These are phyloP conservation scores for Daldinia loculata DNA, from an alignment of 495 filamentous ascomycete species.

Conservation along the genomic window DNA sequence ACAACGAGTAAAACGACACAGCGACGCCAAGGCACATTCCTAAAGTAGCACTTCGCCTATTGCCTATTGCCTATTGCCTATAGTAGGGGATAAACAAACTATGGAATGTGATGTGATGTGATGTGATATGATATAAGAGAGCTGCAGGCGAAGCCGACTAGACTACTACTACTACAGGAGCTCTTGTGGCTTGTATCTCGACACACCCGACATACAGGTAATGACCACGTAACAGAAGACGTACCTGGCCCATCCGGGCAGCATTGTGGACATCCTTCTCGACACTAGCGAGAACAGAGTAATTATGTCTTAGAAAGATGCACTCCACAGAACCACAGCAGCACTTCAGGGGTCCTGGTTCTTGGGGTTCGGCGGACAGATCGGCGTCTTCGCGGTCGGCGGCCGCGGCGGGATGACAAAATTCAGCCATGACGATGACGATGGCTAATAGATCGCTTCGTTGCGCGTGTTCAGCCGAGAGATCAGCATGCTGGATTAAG, in stretches of 20 bases:
- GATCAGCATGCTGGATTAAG: conserved; percentile 43
- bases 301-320: conserved; percentile 79
- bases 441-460: conserved; percentile 30
- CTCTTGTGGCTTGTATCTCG: conserved; percentile 5
- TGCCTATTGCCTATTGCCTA: background rate
- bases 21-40: conserved; percentile 20
- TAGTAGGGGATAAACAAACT: conserved; percentile 10
- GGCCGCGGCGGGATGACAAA: conserved; percentile 22
- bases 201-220: conserved; percentile 2
- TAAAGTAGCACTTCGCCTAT: background rate
- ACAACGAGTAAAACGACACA: conserved; percentile 18
- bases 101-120: conserved; percentile 22
- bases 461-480: conserved; percentile 24
- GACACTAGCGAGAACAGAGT: conserved; percentile 76
- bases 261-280: conserved; percentile 88
- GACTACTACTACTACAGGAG: background rate
- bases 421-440: conserved; percentile 44
- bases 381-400: conserved; percentile 29
- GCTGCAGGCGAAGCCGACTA: conserved; percentile 7
- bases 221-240: conserved; percentile 40
- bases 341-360: conserved; percentile 58
- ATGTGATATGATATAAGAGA: conserved; percentile 17
- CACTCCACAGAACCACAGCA: conserved; percentile 88
- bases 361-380: conserved; percentile 25
- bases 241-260: conserved; percentile 87